phyloP scores from a whole-genome alignment of 768 basidiomycete species.

The Boletus eberwhitei region DNA sequence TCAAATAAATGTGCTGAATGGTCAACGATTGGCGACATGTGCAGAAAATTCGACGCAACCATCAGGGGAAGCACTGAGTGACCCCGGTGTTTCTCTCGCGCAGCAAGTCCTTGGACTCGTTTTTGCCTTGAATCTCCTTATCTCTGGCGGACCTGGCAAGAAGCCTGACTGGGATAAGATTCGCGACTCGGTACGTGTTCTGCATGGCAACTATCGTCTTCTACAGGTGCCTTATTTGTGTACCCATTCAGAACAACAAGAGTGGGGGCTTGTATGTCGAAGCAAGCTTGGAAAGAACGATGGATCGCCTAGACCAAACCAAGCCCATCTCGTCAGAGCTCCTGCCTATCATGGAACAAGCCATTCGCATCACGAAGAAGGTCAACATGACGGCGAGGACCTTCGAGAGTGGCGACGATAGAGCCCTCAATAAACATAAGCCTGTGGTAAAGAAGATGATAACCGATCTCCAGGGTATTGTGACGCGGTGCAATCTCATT shows the following conservation, averaged over 20 bases:
- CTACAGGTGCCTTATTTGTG: background rate
- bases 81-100: conserved; percentile 6
- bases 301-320: conserved; percentile 9
- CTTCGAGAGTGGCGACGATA: conserved; percentile 1
- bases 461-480: conserved; percentile 8
- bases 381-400: conserved; percentile 7
- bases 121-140: conserved; percentile 7
- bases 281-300: conserved; percentile 11
- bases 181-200: conserved; percentile 6
- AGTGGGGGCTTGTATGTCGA: conserved; percentile 18
- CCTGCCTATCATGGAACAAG: conserved; percentile 7
- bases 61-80: conserved; percentile 10
- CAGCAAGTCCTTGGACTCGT: conserved; percentile 9
- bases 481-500: conserved; percentile 20
- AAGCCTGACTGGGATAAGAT: conserved; percentile 18
- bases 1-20: background rate
- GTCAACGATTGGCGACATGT: background rate
- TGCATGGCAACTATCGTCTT: background rate
- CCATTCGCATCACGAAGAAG: background rate
- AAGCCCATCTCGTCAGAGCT: conserved; percentile 15
- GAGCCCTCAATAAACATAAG: conserved; percentile 3
- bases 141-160: conserved; percentile 10
- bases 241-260: background rate
- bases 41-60: conserved; percentile 8
- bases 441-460: conserved; percentile 13